A percentile compares a stretch with the other conserved stretches of the same genome.
phyloP scores from a whole-genome alignment of 2,329 filamentous ascomycete genomes.

The Tolypocladium tundrense region DNA sequence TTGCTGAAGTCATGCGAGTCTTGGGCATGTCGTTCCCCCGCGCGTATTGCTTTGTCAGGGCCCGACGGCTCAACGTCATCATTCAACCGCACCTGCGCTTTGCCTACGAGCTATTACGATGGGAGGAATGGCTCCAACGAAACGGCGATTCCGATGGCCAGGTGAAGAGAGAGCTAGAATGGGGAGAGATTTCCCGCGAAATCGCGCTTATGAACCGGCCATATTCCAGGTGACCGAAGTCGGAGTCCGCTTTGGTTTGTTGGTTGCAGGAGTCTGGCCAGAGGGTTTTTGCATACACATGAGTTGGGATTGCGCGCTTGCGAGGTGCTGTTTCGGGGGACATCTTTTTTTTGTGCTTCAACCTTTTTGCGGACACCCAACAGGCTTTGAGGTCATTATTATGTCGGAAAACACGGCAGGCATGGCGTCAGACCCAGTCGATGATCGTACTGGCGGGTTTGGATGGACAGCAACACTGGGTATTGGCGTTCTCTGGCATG shows the following conservation, averaged over 20 bases:
- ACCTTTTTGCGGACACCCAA: background rate
- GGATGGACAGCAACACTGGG: background rate
- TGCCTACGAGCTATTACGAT: conserved; percentile 89
- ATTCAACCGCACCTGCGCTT: conserved; percentile 95
- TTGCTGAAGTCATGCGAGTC: conserved; percentile 92
- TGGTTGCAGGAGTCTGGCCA: background rate
- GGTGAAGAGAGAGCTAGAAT: conserved; percentile 74
- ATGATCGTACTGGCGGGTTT: background rate
- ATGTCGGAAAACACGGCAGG: background rate
- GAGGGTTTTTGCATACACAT: background rate
- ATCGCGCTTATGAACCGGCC: conserved; percentile 94
- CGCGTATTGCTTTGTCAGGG: conserved; percentile 93
- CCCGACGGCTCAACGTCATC: conserved; percentile 88
- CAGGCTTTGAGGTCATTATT: background rate
- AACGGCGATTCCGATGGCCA: conserved; percentile 32
- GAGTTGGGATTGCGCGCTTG: too few species aligned
- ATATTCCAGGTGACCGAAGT: conserved; percentile 54
- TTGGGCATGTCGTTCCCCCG: conserved; percentile 74
- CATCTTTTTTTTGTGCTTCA: background rate
- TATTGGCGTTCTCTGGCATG: background rate
- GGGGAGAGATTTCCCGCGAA: conserved; percentile 78
- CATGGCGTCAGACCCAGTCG: background rate
- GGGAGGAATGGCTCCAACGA: conserved; percentile 69
- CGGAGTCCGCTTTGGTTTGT: background rate
- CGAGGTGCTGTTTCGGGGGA: background rate